Base-by-base conservation (phyloP, 495 filamentous ascomycete genomes). In the Rhypophila decipiens region DNA sequence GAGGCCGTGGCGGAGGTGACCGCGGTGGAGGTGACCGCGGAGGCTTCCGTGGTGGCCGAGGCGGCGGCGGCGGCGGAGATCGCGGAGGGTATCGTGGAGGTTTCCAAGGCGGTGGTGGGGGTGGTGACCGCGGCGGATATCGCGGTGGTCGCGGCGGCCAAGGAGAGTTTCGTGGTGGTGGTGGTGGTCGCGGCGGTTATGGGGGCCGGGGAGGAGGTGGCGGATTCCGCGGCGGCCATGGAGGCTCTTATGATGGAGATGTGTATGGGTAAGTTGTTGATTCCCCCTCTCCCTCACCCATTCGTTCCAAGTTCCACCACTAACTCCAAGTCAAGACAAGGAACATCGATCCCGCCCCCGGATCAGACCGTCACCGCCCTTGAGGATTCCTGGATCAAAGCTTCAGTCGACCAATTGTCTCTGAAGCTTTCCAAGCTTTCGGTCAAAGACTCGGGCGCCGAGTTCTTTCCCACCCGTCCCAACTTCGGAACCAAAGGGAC, bases 401-500 rank as follows among this genome's bases (percentile, higher is more conserved):
- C 55, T 5, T 38, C 50, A 5, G 31, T 29, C 12, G 33, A 42
- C 5, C 46, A 61, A 36, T 46, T 70, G 56, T 45, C 46, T 9
- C 27, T 41, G 3, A 47, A 64, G 24, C 52, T 70, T 58, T 49
- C 53, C 27, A 47, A 53, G 42, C 53, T 67, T 10, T 44, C 65
- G 4, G 31, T 68, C 27, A 46, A 48, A 1, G 42, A 50, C 21
- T 15, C 24, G 1, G 17, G n/a, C 5, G 8, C 36, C 44, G 24
- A 49, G 12, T 29, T 50, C 19, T 54, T 75, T 31, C 75, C 75
- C 7, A 46, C 51, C 36, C 75, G 83, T 7, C 84, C 84, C n/a
- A 74, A 69, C 3, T 85, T 75, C 56, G 82, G 82, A 34, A 79
- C 67, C 1, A 49, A 49, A 12, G 84, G 84, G 15, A 59, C 24